Base-by-base conservation (phyloP, 2,329 filamentous ascomycete genomes). In the Gliomastix tumulicola region DNA sequence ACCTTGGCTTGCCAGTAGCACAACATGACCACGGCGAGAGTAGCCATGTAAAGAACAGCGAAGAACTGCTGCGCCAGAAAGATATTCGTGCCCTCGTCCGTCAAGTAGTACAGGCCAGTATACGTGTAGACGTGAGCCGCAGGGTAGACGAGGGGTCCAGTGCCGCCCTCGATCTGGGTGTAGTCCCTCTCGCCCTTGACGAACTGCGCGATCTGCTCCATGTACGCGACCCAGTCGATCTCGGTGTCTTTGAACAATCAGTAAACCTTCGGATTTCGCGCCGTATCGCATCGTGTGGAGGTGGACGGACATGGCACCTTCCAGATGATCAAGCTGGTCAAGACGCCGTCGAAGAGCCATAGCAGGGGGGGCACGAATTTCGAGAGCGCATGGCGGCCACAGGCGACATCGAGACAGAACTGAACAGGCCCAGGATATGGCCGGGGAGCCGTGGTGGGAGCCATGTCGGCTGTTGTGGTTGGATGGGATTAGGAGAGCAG, bases 211-310 rank as follows among this genome's bases (percentile, higher is more conserved):
- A 97, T 72, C 54, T 98, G 92, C 57, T 96, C 76, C 89, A 98
- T 97, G 61, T 98, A 98, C 1, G 92, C 88, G 41, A 74, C 75
- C 90, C 90, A 98, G 63, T 98, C 92, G 53, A 98, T 98, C 61
- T 98, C 92, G 30, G 92, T 98, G 57, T 98, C 92, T 73, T 17
- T 20, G 6, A n/a, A n/a, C n/a, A n/a, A n/a, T n/a, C n/a, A n/a
- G n/a, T n/a, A n/a, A n/a, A n/a, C n/a, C n/a, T n/a, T n/a, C n/a
- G n/a, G n/a, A n/a, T n/a, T n/a, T n/a, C n/a, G n/a, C n/a, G n/a
- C n/a, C n/a, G n/a, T n/a, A n/a, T n/a, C n/a, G n/a, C n/a, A n/a
- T n/a, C n/a, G n/a, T n/a, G n/a, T n/a, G n/a, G n/a, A n/a, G n/a
- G n/a, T n/a, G n/a, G n/a, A n/a, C n/a, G n/a, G n/a, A 94, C 88